Percentiles rank a stretch among this genome's conserved stretches.
These are phyloP conservation scores for Iberis pinnata DNA, from an alignment of 345 rosid species.

Conservation along the genomic window DNA sequence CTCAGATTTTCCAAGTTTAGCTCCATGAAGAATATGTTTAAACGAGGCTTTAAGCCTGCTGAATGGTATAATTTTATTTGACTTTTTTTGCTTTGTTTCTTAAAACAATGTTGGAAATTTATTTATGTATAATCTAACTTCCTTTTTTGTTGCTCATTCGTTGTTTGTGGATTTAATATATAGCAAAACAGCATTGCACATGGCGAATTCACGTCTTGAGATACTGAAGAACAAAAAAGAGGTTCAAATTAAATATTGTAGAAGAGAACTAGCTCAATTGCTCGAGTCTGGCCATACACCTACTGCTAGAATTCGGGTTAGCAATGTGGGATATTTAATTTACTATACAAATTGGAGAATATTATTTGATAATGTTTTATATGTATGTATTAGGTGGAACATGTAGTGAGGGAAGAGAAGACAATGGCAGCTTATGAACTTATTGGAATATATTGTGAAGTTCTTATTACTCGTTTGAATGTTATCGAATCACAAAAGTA, in stretches of 20 bases:
- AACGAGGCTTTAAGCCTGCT: slow-evolving; percentile 79
- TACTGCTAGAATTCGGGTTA: slow-evolving; percentile 79
- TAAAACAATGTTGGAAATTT: too few relatives aligned
- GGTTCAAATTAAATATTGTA: slow-evolving; percentile 57
- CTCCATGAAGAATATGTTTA: slow-evolving; percentile 39
- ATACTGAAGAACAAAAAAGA: slow-evolving; percentile 65
- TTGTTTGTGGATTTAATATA: too few relatives aligned
- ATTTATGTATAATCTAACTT: too few relatives aligned
- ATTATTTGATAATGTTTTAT: too few relatives aligned
- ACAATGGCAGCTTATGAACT: slow-evolving; percentile 75
- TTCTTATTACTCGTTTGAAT: slow-evolving; percentile 61
- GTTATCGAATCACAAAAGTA: slow-evolving; percentile 87
- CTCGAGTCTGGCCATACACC: slow-evolving; percentile 70
- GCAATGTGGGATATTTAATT: too few relatives aligned
- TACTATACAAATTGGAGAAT: too few relatives aligned
- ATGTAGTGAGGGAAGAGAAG: slow-evolving; percentile 92
- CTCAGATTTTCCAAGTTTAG: too few relatives aligned
- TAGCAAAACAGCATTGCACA: slow-evolving; percentile 76
- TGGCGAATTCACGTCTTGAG: slow-evolving; percentile 66
- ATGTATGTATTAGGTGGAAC: slow-evolving; percentile 53
- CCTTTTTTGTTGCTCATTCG: too few relatives aligned
- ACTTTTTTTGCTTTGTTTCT: too few relatives aligned
- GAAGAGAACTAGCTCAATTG: slow-evolving; percentile 73
- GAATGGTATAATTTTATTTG: slow-evolving; percentile 54
- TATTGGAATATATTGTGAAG: slow-evolving; percentile 73